Conservation (phyloP, 768 basidiomycete genomes). For the Pholiota conissans region DNA sequence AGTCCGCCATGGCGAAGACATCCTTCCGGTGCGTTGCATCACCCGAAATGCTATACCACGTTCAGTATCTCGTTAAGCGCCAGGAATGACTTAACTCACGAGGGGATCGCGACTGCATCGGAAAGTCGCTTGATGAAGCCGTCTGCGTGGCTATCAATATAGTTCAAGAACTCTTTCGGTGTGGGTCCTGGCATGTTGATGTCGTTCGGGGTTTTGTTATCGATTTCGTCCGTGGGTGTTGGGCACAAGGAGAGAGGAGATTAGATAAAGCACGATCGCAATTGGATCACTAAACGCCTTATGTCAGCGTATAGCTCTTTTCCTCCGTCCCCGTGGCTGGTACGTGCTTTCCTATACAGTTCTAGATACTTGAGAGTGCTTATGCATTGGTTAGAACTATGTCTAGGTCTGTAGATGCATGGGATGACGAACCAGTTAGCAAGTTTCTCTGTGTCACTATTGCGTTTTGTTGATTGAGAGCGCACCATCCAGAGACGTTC, state of each 20-base stretch:
- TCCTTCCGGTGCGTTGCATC: conserved; percentile 72
- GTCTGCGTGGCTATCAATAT: conserved; percentile 68
- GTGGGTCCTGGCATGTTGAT: conserved; percentile 39
- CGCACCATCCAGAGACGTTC: conserved; percentile 3
- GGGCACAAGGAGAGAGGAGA: neutral
- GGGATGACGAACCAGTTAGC: conserved; percentile 24
- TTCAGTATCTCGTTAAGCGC: conserved; percentile 1
- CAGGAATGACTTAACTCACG: conserved; percentile 36
- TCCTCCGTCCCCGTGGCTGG: conserved; percentile 7
- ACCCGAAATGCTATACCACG: conserved; percentile 55
- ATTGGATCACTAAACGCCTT: neutral
- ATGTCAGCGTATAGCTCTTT: conserved; percentile 14
- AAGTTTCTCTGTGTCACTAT: neutral
- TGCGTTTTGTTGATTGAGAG: conserved; percentile 4
- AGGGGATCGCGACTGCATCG: conserved; percentile 81
- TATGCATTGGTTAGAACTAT: conserved; percentile 2
- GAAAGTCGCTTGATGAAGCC: conserved; percentile 77
- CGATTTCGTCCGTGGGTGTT: neutral
- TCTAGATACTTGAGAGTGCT: no score
- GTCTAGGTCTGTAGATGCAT: conserved; percentile 18
- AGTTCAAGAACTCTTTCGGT: conserved; percentile 47
- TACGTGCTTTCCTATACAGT: no score
- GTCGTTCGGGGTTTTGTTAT: neutral
- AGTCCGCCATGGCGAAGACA: conserved; percentile 85
- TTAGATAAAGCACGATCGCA: neutral